These are phyloP conservation scores for Leptographium procerum DNA, from an alignment of 2,329 filamentous ascomycete genomes.

Conservation along the genomic window DNA sequence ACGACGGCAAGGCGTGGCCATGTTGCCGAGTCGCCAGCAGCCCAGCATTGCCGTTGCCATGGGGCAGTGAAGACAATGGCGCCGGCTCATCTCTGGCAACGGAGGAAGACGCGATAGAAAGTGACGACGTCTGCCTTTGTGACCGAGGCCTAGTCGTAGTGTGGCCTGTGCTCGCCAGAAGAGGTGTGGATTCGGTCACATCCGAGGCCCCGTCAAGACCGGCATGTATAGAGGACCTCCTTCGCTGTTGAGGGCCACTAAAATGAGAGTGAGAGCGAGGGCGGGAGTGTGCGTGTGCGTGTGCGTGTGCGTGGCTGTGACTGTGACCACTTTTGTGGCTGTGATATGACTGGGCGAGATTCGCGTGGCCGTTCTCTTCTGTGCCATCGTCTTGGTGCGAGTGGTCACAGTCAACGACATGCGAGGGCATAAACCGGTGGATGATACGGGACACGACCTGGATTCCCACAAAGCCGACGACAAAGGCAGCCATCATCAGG, in stretches of 20 bases:
- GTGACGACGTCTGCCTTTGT: constrained; percentile 15
- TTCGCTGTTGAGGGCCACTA: not conserved
- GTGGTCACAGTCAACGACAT: constrained; percentile 72
- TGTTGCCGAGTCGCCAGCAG: too few relatives aligned
- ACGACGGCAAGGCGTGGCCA: constrained; percentile 10
- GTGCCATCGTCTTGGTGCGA: constrained; percentile 46
- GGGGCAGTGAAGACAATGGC: too few relatives aligned
- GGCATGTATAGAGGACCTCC: not conserved
- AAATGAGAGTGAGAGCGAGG: not conserved
- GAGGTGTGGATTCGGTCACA: constrained; percentile 35
- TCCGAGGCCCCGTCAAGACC: not conserved
- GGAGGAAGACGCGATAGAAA: too few relatives aligned
- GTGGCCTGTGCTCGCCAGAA: constrained; percentile 23
- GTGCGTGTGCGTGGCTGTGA: not conserved
- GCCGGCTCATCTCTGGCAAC: too few relatives aligned
- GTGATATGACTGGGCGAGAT: constrained; percentile 5
- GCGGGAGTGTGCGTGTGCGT: not conserved
- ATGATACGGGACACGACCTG: constrained; percentile 61
- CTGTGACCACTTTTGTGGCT: not conserved
- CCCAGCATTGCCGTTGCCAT: too few relatives aligned
- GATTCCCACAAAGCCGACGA: constrained; percentile 63
- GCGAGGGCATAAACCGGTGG: constrained; percentile 64
- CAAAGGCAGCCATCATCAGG: constrained; percentile 57
- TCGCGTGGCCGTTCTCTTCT: constrained; percentile 19
- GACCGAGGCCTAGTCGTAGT: constrained; percentile 14